A percentile compares a stretch with the other conserved stretches of the same genome.
These are phyloP conservation scores for Heliamphora exappendiculata DNA, from an alignment of 148 eudicot genomes.

Conservation along the genomic window DNA sequence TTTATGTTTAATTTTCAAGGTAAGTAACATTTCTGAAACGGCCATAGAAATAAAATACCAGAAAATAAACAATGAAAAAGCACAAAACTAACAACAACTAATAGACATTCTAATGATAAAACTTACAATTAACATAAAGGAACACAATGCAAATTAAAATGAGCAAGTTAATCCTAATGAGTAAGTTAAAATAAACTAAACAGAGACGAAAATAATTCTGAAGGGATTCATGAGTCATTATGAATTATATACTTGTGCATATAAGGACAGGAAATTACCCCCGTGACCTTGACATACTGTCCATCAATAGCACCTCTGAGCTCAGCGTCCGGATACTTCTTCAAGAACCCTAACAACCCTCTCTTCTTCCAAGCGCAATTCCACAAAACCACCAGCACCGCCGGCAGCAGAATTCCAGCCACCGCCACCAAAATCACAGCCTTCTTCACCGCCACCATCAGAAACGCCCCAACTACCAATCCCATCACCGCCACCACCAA, in stretches of 20 bases:
- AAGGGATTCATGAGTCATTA: too few species aligned
- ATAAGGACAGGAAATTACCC: slow-evolving; percentile 45
- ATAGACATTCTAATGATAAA: background rate
- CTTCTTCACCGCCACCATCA: slow-evolving; percentile 68
- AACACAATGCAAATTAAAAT: background rate
- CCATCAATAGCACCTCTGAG: slow-evolving; percentile 89
- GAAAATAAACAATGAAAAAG: background rate
- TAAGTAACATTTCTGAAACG: background rate
- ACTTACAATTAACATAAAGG: background rate
- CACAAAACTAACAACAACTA: background rate
- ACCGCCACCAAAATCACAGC: slow-evolving; percentile 51
- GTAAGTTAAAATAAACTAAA: background rate
- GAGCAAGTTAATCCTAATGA: background rate
- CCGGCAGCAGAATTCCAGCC: slow-evolving; percentile 48
- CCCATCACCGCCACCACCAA: slow-evolving; percentile 67
- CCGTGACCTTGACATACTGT: slow-evolving; percentile 91
- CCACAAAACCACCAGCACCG: slow-evolving; percentile 42
- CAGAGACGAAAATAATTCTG: too few species aligned
- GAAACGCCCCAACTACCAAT: slow-evolving; percentile 59
- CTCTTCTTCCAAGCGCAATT: slow-evolving; percentile 50
- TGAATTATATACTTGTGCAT: background rate
- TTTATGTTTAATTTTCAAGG: too few species aligned
- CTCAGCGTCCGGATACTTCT: slow-evolving; percentile 60
- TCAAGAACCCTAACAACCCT: slow-evolving; percentile 49
- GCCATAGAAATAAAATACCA: background rate